Evolutionary conservation across 2,329 filamentous ascomycete species (phyloP), one percentile per base, ranked within the genome.

Genomic region (Cephalotrichum gorgonifer): DNA sequence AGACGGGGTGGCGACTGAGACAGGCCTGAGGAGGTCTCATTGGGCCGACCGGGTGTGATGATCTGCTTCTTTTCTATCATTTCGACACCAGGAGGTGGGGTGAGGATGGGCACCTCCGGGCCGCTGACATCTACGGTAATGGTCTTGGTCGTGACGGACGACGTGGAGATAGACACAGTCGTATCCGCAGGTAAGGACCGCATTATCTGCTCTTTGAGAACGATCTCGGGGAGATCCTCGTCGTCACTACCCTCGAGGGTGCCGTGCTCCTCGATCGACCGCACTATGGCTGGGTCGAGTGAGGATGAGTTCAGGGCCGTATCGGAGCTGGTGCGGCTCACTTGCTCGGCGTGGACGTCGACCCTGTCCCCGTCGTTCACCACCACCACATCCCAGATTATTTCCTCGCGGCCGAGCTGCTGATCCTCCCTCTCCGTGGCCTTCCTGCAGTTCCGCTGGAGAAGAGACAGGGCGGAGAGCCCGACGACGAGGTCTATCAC

Each of bases 351-450:
- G 47, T 69, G 65, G 4, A 81, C 65, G 52, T 82, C 79, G 27
- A 83, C 73, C 31, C 76, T 71, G 43, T 73, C 69, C 8, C 77
- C 77, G 55, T 80, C 71, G 51, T 76, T 73, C 15, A 83, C 64
- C 0, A 85, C 76, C 7, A 85, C 78, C 3, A 84, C 75, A 56
- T 85, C 81, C 81, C 81, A 85, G 8, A 85, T 68, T 2, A 78
- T 64, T 52, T 83, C 76, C 50, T 82, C 77, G 17, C 69, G 67
- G 11, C 66, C 66, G 7, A 71, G 64, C 1, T 69, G 65, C 23
- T 67, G 64, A 6, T 60, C 62, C 54, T 81, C 75, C 44, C 75
- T 70, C 20, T 75, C 71, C 6, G 73, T 67, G 28, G 71, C 65
- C 41, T 68, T 73, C 47, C 70, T 70, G 52, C 77, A 81, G 58